Base-by-base conservation (phyloP, 1,284 basidiomycete genomes). In the Schizophyllum amplum region DNA sequence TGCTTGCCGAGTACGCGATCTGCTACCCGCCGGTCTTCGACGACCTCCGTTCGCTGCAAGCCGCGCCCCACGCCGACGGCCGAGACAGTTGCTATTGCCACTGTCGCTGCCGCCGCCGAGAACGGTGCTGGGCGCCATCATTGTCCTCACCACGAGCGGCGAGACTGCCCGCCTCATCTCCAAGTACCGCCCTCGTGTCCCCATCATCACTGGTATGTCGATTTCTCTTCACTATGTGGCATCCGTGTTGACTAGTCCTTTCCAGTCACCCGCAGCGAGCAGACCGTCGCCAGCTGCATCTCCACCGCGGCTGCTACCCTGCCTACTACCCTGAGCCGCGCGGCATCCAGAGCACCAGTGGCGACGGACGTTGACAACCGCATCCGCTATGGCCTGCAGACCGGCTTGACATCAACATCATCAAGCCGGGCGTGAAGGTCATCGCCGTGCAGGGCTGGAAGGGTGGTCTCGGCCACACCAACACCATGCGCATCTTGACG, bases 391-490 rank as follows among this genome's bases (percentile, higher is more conserved):
- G 97, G 95, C 63, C 81, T 99, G 70, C 83, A 86, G 70, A 87
- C 81, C 69, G 97, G n/a, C 80, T 99, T 53, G 79, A 78, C 46
- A 75, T 99, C 69, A 89, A 90, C 63, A 85, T 99, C 70, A 86
- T 99, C 77, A 85, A 87, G 71, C 86, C 92, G 57, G 94, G 94
- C 57, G 87, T 87, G 58, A 94, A 94, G 21, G 83, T 99, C 67
- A 83, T 99, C 66, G 96, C 96, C 53, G 87, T 99, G 9, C 97
- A 99, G 75, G 97, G 97, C 53, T 99, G 96, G 96, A 95, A 96
- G 77, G 94, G 94, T 55, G 96, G 97, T 63, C 83, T 96, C 58
- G 95, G 95, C 50, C 92, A 97, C 78, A 92, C 89, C 60, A 92
- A 92, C 77, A 92, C 90, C 21, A 75, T 92, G 58, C 86, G 89